Base-by-base conservation (phyloP, 1,139 yeast species). In the Casaregolazyma lundiana region DNA sequence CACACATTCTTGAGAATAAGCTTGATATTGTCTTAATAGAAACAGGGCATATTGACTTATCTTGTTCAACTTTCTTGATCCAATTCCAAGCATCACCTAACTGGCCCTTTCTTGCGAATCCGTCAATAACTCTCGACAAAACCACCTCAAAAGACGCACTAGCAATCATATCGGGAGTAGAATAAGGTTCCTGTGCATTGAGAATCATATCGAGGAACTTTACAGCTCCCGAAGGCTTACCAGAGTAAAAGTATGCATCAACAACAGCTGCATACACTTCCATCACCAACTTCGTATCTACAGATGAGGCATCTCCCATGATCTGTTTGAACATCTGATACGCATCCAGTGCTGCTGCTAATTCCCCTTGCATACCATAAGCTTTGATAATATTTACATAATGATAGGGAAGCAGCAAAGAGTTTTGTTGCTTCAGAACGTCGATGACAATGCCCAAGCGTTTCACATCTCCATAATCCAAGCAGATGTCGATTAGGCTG, bases 71-170 rank as follows among this genome's bases (percentile, higher is more conserved):
- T 20, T 55, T 41, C 40, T 53, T 52, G 21, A 64, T 53, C 72
- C 73, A 69, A 2, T 53, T 51, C 61, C 67, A 60, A 5, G 68
- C 67, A 3, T 65, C 57, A 7, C 50, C 54, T 13, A 51, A 50
- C 9, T 61, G 61, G 1, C 66, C 65, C 11, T 38, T 22, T 3
- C 50, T 17, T 3, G 64, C 59, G 37, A 67, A 64, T 3, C 68
- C 71, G 5, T 48, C 44, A 7, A 64, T 47, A 4, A 66, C 50
- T 4, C 53, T 52, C 5, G 53, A 47, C 13, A 34, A 56, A 44
- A 45, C 54, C 44, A 6, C 32, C 15, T 20, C 46, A 30, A 47
- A 35, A 37, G 13, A 49, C 24, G 36, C 8, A 38, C 24, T 29
- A 22, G 24, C 30, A 37, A 24, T 43, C 38, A 30, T 18, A n/a